phyloP scores from a whole-genome alignment of 2,329 filamentous ascomycete genomes.

The Juglanconis oblonga region DNA sequence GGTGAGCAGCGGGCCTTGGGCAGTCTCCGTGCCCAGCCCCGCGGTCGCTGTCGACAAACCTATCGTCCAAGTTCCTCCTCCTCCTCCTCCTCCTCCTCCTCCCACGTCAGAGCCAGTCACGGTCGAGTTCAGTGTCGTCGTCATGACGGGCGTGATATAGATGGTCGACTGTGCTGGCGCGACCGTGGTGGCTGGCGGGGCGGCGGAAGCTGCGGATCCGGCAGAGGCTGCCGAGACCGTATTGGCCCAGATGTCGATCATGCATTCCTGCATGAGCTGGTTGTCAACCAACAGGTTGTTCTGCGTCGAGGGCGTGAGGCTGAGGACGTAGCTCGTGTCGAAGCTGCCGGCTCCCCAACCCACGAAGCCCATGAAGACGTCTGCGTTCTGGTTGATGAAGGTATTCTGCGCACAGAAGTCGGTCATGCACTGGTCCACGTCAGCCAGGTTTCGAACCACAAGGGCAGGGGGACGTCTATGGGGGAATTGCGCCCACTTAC shows the following conservation, averaged over 20 bases:
- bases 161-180: neutral
- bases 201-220: neutral
- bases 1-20: neutral
- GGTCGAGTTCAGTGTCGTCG: neutral
- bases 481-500: slow-evolving; percentile 25
- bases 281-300: slow-evolving; percentile 35
- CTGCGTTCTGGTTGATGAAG: slow-evolving; percentile 43
- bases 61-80: neutral
- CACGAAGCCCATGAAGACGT: slow-evolving; percentile 45
- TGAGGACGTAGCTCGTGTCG: slow-evolving; percentile 38
- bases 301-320: slow-evolving; percentile 37
- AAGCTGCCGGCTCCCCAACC: slow-evolving; percentile 46
- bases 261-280: slow-evolving; percentile 39
- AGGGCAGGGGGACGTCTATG: neutral
- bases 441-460: slow-evolving; percentile 10
- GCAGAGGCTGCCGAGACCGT: neutral
- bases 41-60: neutral
- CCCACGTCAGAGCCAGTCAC: neutral
- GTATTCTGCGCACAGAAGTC: slow-evolving; percentile 45
- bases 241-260: slow-evolving; percentile 33
- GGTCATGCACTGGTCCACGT: slow-evolving; percentile 33
- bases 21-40: neutral
- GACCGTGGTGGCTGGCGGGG: neutral
- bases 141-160: slow-evolving; percentile 1
- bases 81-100: neutral